Evolutionary conservation across 1,139 yeast genomes (phyloP), one percentile per base, ranked within the genome.

Genomic region (Saccharomyces hybrid): DNA sequence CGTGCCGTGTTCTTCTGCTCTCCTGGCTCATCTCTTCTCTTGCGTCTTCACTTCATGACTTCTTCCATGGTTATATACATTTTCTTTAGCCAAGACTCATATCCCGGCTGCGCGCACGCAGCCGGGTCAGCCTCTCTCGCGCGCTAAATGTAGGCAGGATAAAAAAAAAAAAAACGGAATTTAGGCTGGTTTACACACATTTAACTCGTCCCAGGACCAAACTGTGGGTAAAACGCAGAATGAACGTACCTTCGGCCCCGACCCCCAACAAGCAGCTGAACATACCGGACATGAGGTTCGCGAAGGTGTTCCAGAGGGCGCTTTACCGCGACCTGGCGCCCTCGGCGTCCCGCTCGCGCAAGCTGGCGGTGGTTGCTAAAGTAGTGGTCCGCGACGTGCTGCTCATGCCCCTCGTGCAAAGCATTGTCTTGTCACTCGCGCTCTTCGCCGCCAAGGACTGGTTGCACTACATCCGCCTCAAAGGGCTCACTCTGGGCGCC

Each of bases 371-470:
- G 60, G 1, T 64, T 70, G 1, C 72, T 79, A 81, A 80, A 62
- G 86, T 88, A 0, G 70, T 86, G 0, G 51, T 84, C 8, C 79
- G 79, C 58, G 91, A 86, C 64, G 85, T 84, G 58, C 64, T 86
- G 2, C 14, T 86, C n/a, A 79, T 85, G 83, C 93, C 93, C 1
- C 75, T 86, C 54, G 62, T 76, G 1, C 88, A 83, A 60, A 88
- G 88, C 7, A 71, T 80, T 21, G 58, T 74, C 16, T 34, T 34
- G 21, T 34, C 42, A 9, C 42, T 34, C 12, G 12, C 11, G 42
- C 42, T 34, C 4, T 14, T 34, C 21, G 42, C 21, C 21, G 42
- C 16, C 9, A 34, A 34, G 21, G 42, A 34, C 19, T 34, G 42
- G 42, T 11, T 34, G 4, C 21, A 8, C 19, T 34, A 14, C 21